A percentile compares a stretch with the other conserved stretches of the same genome.
These are phyloP conservation scores for Fusarium sp. DNA, from an alignment of 2,329 filamentous ascomycete genomes.

Conservation along the genomic window DNA sequence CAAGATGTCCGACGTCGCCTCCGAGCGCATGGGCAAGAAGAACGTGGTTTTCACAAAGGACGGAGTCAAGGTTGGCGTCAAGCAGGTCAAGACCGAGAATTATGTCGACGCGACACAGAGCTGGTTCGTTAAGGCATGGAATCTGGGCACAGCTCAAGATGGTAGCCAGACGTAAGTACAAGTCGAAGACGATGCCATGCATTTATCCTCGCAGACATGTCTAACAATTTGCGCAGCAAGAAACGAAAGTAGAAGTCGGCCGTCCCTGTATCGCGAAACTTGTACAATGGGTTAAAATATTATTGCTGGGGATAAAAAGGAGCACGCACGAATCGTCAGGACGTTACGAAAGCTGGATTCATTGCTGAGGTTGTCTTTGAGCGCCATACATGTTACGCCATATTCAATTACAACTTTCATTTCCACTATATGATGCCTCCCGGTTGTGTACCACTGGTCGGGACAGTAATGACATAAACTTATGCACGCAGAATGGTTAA, in stretches of 20 bases:
- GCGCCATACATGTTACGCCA: neutral
- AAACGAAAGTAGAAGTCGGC: slow-evolving; percentile 38
- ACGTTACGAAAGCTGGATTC: slow-evolving; percentile 1
- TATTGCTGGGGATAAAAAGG: neutral
- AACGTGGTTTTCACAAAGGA: slow-evolving; percentile 82
- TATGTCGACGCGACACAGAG: slow-evolving; percentile 81
- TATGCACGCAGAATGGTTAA: neutral
- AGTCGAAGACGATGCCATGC: neutral
- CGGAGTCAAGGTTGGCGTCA: slow-evolving; percentile 77
- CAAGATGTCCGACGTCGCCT: slow-evolving; percentile 74
- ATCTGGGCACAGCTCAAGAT: slow-evolving; percentile 57
- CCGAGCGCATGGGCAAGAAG: slow-evolving; percentile 78
- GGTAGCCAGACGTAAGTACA: slow-evolving; percentile 36
- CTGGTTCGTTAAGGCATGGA: slow-evolving; percentile 75
- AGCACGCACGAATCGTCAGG: slow-evolving; percentile 1
- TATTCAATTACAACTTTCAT: neutral
- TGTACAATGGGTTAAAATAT: slow-evolving; percentile 1
- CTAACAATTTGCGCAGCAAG: slow-evolving; percentile 39
- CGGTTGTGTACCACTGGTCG: neutral
- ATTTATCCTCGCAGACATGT: neutral
- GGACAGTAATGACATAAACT: neutral
- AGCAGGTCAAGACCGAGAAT: slow-evolving; percentile 73
- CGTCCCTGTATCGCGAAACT: neutral
- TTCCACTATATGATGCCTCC: neutral
- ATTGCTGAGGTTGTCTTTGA: neutral